Base-by-base conservation (phyloP, 1,139 yeast species). In the Kurtzmaniella quercitrusa region DNA sequence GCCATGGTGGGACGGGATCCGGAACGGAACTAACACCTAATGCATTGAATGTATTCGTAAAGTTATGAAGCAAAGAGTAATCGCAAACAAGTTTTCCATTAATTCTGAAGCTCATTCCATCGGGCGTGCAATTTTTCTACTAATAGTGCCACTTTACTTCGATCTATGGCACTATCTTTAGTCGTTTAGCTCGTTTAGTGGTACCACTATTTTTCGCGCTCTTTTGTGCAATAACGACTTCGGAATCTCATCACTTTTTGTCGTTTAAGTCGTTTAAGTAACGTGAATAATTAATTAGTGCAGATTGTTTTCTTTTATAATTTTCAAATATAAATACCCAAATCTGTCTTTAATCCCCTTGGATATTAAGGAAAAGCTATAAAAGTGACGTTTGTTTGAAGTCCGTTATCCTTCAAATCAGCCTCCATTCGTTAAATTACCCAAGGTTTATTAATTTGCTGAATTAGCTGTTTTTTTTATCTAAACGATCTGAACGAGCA, bases 191-290 rank as follows among this genome's bases (percentile, higher is more conserved):
- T 32, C 28, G 34, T 38, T 33, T 28, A 16, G 4, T 23, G n/a
- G 21, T 9, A 26, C 30, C n/a, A 26, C n/a, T 14, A 5, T 21
- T 26, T 26, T 30, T 38, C 21, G 15, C 18, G 37, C 26, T 22
- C 17, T 39, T 41, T 42, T 42, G 44, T 42, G 42, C 33, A 38
- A 38, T 39, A 23, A 38, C 44, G 44, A 42, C n/a, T 34, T 32
- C 37, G 39, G 44, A 43, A 4, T 34, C 35, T 20, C 36, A 38
- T 33, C 40, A 15, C 35, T 15, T 35, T 40, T 40, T 34, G 16
- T 38, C 41, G 41, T 38, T 15, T 38, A 34, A 9, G 20, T 38
- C 36, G 40, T 38, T 16, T 38, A 38, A n/a, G n/a, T 38, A 32
- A 30, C 15, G 16, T 16, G 30, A 26, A 26, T 26, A 26, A 26